Base-by-base conservation (phyloP, 352 stramenopile genomes). In the Phytophthora sojae region DNA sequence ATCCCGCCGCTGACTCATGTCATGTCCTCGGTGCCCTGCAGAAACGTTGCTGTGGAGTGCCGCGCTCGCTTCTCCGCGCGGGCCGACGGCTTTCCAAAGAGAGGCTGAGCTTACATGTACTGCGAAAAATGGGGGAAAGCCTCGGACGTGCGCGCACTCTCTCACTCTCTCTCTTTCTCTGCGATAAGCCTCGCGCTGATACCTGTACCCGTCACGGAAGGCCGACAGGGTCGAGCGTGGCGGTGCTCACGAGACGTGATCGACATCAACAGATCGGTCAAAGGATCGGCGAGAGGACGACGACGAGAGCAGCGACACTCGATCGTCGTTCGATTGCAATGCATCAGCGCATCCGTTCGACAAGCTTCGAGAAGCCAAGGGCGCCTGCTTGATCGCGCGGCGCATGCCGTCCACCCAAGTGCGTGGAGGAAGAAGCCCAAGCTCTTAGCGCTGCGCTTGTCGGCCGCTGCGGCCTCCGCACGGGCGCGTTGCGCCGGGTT, bases 271-370 rank as follows among this genome's bases (percentile, higher is more conserved):
- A 21, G 51, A 57, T 53, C 23, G 26, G 55, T 71, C 56, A 67
- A 30, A 69, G 54, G 61, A 74, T 70, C 47, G 42, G 52, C 44
- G 39, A n/a, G 39, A 1, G 39, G 21, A 21, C 21, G 8, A 47
- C 39, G 39, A 47, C 39, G 8, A 47, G 39, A 47, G 39, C 39
- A 47, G 39, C 14, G 39, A 47, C 39, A 47, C 19, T 44, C 30
- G 39, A 47, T 51, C 49, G 50, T 71, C 55, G 63, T 71, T 63
- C 56, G 32, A 15, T 75, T 71, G 67, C 50, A 60, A 72, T 56
- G 45, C 26, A 47, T 69, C 55, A 71, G 61, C 61, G 50, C 39
- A 75, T 67, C 53, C 49, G 30, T 62, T 70, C 58, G 61, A 55
- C 55, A 74, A 32, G 32, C 8, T 62, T 70, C 58, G 61, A 55